A percentile compares a stretch with the other conserved stretches of the same genome.
Conservation (phyloP, 768 basidiomycete species). For the Leccinum pellstonianum region DNA sequence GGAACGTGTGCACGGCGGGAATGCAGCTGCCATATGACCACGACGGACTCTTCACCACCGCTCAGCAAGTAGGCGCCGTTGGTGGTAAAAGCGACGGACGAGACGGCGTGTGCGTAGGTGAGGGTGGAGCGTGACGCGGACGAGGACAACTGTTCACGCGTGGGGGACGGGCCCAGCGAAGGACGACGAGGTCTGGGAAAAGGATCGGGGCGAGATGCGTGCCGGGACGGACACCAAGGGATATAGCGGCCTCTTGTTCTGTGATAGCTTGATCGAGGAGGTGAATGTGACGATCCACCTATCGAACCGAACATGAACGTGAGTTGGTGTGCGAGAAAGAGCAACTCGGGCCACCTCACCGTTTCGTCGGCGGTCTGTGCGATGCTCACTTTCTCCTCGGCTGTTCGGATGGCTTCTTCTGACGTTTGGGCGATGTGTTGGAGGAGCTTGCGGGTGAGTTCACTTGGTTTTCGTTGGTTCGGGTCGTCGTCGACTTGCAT, state of each 20-base stretch:
- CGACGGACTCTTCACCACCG: no score
- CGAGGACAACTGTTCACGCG: no score
- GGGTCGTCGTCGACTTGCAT: slow-evolving; percentile 10
- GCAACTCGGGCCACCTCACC: slow-evolving; percentile 39
- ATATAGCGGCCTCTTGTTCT: slow-evolving; percentile 55
- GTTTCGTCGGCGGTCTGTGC: slow-evolving; percentile 69
- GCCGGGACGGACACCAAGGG: slow-evolving; percentile 51
- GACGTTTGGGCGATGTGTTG: slow-evolving; percentile 56
- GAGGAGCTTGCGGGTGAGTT: slow-evolving; percentile 52
- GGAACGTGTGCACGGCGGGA: no score
- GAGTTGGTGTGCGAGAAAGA: slow-evolving; percentile 3
- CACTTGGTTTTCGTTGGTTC: slow-evolving; percentile 24
- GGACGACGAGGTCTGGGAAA: slow-evolving; percentile 61
- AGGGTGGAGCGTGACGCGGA: no score
- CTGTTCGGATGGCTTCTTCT: slow-evolving; percentile 59
- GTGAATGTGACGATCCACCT: slow-evolving; percentile 81
- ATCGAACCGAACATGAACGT: background rate
- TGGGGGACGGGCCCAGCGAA: slow-evolving; percentile 45
- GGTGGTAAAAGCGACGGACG: no score
- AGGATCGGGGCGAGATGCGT: slow-evolving; percentile 53
- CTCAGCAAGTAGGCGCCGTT: no score
- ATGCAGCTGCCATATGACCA: no score
- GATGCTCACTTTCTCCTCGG: slow-evolving; percentile 77
- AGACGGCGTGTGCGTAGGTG: no score
- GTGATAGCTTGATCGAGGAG: slow-evolving; percentile 72